These are phyloP conservation scores for Kodamaea fukazawae DNA, from an alignment of 805 yeast genomes.

Conservation along the genomic window DNA sequence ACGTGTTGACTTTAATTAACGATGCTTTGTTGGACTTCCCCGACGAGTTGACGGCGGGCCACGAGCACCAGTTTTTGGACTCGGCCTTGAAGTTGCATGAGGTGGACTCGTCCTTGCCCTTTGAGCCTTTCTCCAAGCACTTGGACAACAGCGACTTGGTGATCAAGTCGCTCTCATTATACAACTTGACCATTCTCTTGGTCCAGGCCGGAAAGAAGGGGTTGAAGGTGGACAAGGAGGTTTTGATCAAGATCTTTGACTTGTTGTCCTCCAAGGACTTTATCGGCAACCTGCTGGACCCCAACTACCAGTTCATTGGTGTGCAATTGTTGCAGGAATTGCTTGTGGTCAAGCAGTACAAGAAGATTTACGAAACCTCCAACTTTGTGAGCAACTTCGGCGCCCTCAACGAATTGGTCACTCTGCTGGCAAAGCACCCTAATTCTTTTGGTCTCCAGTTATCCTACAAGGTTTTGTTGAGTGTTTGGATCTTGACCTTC, in stretches of 20 bases:
- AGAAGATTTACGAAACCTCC: constrained; percentile 45
- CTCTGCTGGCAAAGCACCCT: constrained; percentile 31
- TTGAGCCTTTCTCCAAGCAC: constrained; percentile 49
- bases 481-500: constrained; percentile 85
- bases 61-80: constrained; percentile 20
- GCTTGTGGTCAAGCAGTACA: constrained; percentile 51
- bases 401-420: constrained; percentile 29
- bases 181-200: constrained; percentile 52
- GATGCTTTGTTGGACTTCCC: constrained; percentile 49
- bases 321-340: constrained; percentile 66
- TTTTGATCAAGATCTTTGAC: constrained; percentile 38
- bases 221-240: constrained; percentile 30
- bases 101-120: constrained; percentile 49
- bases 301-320: constrained; percentile 54
- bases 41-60: constrained; percentile 17
- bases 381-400: constrained; percentile 35
- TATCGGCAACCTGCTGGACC: constrained; percentile 30
- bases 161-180: constrained; percentile 53
- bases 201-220: constrained; percentile 18
- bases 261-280: constrained; percentile 29
- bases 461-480: constrained; percentile 74
- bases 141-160: constrained; percentile 56
- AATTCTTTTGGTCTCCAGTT: constrained; percentile 64
- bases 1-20: constrained; percentile 57
- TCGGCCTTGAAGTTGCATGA: constrained; percentile 42